A percentile compares a stretch with the other conserved stretches of the same genome.
Evolutionary conservation across 2,329 filamentous ascomycete species (phyloP).

Genomic region (Aspergillus sp.): DNA sequence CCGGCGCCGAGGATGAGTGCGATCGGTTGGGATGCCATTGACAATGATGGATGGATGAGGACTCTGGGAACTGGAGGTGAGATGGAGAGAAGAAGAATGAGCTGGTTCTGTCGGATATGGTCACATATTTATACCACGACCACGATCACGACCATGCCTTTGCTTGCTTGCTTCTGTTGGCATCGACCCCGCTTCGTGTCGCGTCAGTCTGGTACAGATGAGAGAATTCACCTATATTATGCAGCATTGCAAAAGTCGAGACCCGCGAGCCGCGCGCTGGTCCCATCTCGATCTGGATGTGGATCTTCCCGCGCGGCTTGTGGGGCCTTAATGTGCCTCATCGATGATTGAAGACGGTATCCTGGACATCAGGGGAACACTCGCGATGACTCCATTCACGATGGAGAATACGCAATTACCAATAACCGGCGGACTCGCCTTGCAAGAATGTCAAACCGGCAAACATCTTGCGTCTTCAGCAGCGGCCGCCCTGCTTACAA

Average conservation of each 20-base stretch:
- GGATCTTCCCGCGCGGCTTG: not conserved
- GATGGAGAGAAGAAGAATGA: not conserved
- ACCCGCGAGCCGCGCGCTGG: not conserved
- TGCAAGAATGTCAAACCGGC: not conserved
- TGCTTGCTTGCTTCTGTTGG: not conserved
- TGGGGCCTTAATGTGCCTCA: not conserved
- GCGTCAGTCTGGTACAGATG: not conserved
- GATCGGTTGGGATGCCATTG: not conserved
- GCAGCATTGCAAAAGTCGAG: not conserved
- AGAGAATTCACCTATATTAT: not conserved
- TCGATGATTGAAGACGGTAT: no score
- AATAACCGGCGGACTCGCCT: no score
- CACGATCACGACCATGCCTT: not conserved
- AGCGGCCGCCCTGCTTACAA: not conserved
- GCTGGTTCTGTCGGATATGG: not conserved
- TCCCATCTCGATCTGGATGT: not conserved
- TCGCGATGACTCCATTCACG: no score
- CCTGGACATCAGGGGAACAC: no score
- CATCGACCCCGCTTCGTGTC: not conserved
- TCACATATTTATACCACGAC: not conserved
- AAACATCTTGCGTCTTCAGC: not conserved
- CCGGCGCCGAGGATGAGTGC: not conserved
- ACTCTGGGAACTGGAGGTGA: not conserved
- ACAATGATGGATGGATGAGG: not conserved
- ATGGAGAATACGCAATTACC: no score